phyloP scores from a whole-genome alignment of 2,329 filamentous ascomycete genomes.

The Aspergillus sp. region DNA sequence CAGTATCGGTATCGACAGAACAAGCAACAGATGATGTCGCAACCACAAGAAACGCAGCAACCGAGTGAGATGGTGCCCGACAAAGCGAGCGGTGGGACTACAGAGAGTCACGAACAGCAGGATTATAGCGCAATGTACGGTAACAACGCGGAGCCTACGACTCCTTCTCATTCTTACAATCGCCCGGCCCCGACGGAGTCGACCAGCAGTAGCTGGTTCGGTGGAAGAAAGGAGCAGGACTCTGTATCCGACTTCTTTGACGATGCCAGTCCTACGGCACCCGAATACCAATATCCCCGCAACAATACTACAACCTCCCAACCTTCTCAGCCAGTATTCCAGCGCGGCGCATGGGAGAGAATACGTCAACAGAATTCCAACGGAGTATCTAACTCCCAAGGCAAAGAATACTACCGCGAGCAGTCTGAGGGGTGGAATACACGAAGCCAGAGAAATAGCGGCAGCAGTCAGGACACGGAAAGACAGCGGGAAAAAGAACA shows the following conservation, averaged over 20 bases:
- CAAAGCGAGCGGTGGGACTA: background rate
- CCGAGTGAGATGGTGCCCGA: slow-evolving; percentile 4
- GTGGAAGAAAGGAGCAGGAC: slow-evolving; percentile 4
- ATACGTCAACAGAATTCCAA: slow-evolving; percentile 24
- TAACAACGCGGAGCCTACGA: background rate
- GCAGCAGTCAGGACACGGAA: slow-evolving; percentile 9
- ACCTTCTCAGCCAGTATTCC: background rate
- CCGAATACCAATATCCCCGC: slow-evolving; percentile 22
- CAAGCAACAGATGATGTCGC: slow-evolving; percentile 1
- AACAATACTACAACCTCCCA: background rate
- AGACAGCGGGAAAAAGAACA: slow-evolving; percentile 27
- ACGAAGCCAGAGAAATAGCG: background rate
- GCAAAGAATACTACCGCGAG: background rate
- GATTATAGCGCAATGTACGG: background rate
- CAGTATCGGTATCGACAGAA: slow-evolving; percentile 3
- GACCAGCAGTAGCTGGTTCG: background rate
- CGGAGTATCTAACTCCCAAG: slow-evolving; percentile 1
- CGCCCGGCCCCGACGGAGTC: too few relatives aligned
- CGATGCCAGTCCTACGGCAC: slow-evolving; percentile 31
- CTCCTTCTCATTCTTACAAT: background rate
- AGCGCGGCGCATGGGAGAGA: slow-evolving; percentile 33
- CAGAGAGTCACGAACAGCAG: slow-evolving; percentile 2
- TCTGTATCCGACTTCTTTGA: slow-evolving; percentile 25
- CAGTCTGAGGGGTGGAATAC: slow-evolving; percentile 1
- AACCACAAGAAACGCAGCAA: background rate